Conservation (phyloP, 2,329 filamentous ascomycete species). For the Juglanconis sp. region DNA sequence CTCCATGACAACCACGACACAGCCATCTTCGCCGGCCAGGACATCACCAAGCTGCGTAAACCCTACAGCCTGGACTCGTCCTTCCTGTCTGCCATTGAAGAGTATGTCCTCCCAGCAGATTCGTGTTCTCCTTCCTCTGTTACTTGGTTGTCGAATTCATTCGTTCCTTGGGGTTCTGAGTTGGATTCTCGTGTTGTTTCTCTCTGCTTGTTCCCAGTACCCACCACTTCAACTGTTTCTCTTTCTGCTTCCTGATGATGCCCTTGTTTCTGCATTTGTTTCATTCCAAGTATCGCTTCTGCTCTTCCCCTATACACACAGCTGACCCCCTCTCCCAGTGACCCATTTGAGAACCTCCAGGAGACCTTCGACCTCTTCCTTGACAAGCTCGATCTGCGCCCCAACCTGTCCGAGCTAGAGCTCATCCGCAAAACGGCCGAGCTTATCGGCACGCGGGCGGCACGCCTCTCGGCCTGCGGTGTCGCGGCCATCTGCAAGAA, state of each 20-base stretch:
- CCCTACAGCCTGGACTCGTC: slow-evolving; percentile 89
- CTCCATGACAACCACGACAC: slow-evolving; percentile 74
- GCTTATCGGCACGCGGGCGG: slow-evolving; percentile 90
- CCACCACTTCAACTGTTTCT: neutral
- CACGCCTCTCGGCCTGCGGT: slow-evolving; percentile 88
- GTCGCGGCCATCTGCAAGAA: slow-evolving; percentile 96
- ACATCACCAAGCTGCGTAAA: slow-evolving; percentile 76
- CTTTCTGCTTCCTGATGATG: neutral
- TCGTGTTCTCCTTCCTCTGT: neutral
- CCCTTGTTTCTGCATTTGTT: neutral
- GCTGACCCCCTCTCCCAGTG: slow-evolving; percentile 45
- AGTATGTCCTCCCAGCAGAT: slow-evolving; percentile 47
- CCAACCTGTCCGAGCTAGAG: slow-evolving; percentile 77
- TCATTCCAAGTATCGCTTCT: neutral
- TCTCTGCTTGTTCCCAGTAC: neutral
- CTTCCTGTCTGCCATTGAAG: slow-evolving; percentile 89
- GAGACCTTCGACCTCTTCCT: slow-evolving; percentile 83
- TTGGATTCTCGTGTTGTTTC: slow-evolving; percentile 17
- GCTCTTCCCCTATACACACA: neutral
- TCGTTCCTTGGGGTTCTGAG: neutral
- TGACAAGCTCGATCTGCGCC: slow-evolving; percentile 67
- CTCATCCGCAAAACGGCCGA: slow-evolving; percentile 86
- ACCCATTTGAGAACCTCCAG: slow-evolving; percentile 91
- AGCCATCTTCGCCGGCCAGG: slow-evolving; percentile 79
- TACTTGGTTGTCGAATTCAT: neutral